Evolutionary conservation across 2,329 filamentous ascomycete genomes (phyloP).

Genomic region (Taxawa tesnikishii): DNA sequence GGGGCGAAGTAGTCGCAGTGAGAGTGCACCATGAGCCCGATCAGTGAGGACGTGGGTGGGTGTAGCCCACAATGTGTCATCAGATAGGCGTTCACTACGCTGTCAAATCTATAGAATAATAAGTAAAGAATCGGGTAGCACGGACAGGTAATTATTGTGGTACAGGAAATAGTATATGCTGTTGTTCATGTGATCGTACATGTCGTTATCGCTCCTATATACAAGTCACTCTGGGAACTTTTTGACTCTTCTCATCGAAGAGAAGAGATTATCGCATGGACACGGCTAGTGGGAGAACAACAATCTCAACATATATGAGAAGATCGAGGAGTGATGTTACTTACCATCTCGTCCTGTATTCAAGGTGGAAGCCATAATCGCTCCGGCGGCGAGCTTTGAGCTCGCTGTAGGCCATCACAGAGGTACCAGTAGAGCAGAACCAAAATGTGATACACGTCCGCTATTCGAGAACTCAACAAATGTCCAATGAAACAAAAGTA

Average conservation of each 20-base stretch:
- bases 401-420: conserved; percentile 9
- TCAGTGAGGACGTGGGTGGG: conserved; percentile 57
- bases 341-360: conserved; percentile 84
- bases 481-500: too few relatives aligned
- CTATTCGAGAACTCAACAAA: too few relatives aligned
- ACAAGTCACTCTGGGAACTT: conserved; percentile 5
- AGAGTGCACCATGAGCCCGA: conserved; percentile 74
- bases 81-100: conserved; percentile 78
- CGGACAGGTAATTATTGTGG: conserved; percentile 11
- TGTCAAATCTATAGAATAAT: conserved; percentile 57
- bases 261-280: too few relatives aligned
- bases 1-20: conserved; percentile 78
- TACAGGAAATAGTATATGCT: conserved; percentile 71
- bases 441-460: too few relatives aligned
- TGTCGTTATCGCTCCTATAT: conserved; percentile 77
- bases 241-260: neutral
- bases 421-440: too few relatives aligned
- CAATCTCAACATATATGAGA: too few relatives aligned
- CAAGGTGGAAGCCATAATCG: conserved; percentile 68
- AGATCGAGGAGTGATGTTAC: too few relatives aligned
- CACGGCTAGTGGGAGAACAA: too few relatives aligned
- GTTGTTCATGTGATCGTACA: conserved; percentile 92
- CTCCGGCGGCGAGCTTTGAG: conserved; percentile 49
- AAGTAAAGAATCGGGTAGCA: too few relatives aligned
- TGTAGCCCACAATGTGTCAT: conserved; percentile 64